Evolutionary conservation across 192 early-diverging fungal species (phyloP).

Genomic region (Pilaira anomala): DNA sequence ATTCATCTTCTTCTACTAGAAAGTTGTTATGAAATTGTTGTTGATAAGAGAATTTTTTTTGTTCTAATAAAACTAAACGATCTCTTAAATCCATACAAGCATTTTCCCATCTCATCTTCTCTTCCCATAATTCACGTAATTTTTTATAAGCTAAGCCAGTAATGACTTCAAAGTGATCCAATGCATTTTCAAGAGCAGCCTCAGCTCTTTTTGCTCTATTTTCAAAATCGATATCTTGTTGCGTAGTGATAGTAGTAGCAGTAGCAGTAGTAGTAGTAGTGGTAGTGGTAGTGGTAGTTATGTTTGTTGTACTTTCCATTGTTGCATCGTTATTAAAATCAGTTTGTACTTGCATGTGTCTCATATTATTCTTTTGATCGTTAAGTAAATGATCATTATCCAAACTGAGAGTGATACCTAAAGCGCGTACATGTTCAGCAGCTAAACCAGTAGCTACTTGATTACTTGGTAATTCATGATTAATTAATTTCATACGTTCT

Average conservation of each 20-base stretch:
- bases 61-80: slow-evolving; percentile 10
- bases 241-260: background rate
- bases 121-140: slow-evolving; percentile 48
- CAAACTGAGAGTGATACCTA: slow-evolving; percentile 16
- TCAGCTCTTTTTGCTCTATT: slow-evolving; percentile 13
- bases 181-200: slow-evolving; percentile 25
- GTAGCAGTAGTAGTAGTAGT: slow-evolving; percentile 2
- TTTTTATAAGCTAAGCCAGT: slow-evolving; percentile 51
- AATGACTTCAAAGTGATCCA: slow-evolving; percentile 49
- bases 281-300: background rate
- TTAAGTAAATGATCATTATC: background rate
- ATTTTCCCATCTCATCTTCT: slow-evolving; percentile 36
- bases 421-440: slow-evolving; percentile 28
- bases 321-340: background rate
- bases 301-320: background rate
- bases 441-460: slow-evolving; percentile 20
- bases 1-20: slow-evolving; percentile 4
- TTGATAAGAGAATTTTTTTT: slow-evolving; percentile 6
- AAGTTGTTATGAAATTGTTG: background rate
- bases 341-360: slow-evolving; percentile 38
- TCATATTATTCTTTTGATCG: slow-evolving; percentile 2
- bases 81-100: slow-evolving; percentile 32
- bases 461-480: slow-evolving; percentile 20
- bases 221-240: background rate
- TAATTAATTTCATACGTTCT: slow-evolving; percentile 11